Percentiles rank a stretch among this genome's conserved stretches.
phyloP scores from a whole-genome alignment of 495 filamentous ascomycete genomes.

The Arthonia radiata region DNA sequence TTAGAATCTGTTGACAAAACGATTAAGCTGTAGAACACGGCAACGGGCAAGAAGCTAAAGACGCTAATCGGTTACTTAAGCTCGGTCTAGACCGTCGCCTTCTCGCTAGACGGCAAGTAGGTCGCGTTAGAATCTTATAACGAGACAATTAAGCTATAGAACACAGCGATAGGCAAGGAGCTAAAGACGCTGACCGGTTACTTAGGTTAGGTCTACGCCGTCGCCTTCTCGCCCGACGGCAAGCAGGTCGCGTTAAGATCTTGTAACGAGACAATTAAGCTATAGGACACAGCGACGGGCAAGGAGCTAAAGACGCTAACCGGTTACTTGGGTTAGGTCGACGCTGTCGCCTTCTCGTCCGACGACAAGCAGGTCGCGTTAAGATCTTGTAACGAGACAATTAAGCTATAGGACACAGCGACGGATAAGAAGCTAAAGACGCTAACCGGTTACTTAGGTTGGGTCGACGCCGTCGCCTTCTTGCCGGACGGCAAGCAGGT shows the following conservation, averaged over 20 bases:
- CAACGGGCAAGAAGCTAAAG: no score
- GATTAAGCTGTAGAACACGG: no score
- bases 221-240: no score
- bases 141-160: slow-evolving; percentile 83
- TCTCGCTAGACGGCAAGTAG: not conserved
- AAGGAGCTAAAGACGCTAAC: slow-evolving; percentile 6
- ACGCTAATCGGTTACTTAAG: no score
- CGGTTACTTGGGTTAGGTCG: slow-evolving; percentile 2
- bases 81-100: no score
- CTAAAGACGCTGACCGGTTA: slow-evolving; percentile 69
- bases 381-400: slow-evolving; percentile 6
- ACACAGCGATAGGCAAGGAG: slow-evolving; percentile 68
- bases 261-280: no score
- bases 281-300: no score
- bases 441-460: slow-evolving; percentile 7
- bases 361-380: slow-evolving; percentile 7
- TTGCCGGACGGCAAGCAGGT: no score
- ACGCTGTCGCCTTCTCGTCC: slow-evolving; percentile 7
- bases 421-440: slow-evolving; percentile 4
- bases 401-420: slow-evolving; percentile 10
- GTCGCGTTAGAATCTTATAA: slow-evolving; percentile 91
- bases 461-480: slow-evolving; percentile 12
- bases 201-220: no score
- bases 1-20: no score
- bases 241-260: no score